Evolutionary conservation across 371 early-diverging fungal species (phyloP).

Genomic region (Lichtheimia ramosa): DNA sequence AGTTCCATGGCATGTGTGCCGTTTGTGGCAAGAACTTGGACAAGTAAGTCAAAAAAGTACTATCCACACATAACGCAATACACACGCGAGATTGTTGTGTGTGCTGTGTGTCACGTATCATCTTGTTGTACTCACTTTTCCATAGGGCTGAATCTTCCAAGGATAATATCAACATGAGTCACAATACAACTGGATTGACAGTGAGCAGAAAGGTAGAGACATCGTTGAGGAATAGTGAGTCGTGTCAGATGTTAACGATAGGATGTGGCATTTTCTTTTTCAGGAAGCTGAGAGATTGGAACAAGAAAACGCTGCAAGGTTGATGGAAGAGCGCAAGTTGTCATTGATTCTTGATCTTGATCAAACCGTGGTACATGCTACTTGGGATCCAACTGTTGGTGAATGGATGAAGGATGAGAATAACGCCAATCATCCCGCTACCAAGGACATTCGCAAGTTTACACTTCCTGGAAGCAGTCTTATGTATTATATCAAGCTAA

Average conservation of each 20-base stretch:
- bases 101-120: slow-evolving; percentile 20
- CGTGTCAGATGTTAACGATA: too few relatives aligned
- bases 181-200: slow-evolving; percentile 71
- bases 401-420: slow-evolving; percentile 78
- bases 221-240: too few relatives aligned
- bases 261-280: not conserved
- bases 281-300: slow-evolving; percentile 86
- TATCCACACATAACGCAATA: not conserved
- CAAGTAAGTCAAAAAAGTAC: slow-evolving; percentile 21
- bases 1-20: slow-evolving; percentile 82
- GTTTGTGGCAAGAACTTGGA: slow-evolving; percentile 74
- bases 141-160: slow-evolving; percentile 16
- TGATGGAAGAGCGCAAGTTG: slow-evolving; percentile 73
- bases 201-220: slow-evolving; percentile 60
- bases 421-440: slow-evolving; percentile 58
- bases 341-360: slow-evolving; percentile 98
- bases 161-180: slow-evolving; percentile 73
- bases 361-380: slow-evolving; percentile 98
- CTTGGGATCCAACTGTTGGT: slow-evolving; percentile 78
- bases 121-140: not conserved
- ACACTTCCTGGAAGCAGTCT: slow-evolving; percentile 67
- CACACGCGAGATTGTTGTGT: not conserved
- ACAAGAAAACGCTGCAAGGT: slow-evolving; percentile 62
- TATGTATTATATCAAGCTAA: slow-evolving; percentile 83
- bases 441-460: slow-evolving; percentile 74